Conservation (phyloP, 1,139 yeast genomes). For the Wickerhamomyces sp. region DNA sequence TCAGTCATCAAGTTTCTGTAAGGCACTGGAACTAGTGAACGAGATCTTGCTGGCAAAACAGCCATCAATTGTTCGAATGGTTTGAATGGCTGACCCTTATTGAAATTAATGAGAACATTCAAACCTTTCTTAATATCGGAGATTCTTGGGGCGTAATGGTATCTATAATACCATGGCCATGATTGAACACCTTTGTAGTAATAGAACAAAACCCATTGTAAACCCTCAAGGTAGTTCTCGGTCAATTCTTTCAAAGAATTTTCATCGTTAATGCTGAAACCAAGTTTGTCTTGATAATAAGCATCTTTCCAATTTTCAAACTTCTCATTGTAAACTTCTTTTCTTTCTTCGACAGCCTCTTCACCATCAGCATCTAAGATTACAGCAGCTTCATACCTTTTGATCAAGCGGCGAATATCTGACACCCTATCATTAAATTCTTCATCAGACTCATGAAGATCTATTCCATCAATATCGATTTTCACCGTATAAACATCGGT, state of each 20-base stretch:
- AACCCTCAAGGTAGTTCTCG: constrained; percentile 86
- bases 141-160: constrained; percentile 90
- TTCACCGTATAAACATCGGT: constrained; percentile 50
- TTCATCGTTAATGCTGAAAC: constrained; percentile 54
- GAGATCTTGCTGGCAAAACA: constrained; percentile 91
- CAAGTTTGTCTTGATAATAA: constrained; percentile 76
- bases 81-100: constrained; percentile 71
- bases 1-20: constrained; percentile 89
- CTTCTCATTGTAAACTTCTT: constrained; percentile 63
- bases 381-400: constrained; percentile 70
- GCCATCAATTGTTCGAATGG: constrained; percentile 99
- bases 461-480: constrained; percentile 72
- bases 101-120: constrained; percentile 55
- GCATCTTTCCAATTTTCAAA: constrained; percentile 78
- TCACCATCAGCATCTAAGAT: constrained; percentile 57
- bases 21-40: constrained; percentile 68
- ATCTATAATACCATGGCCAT: constrained; percentile 90
- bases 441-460: constrained; percentile 58
- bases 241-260: constrained; percentile 58
- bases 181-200: constrained; percentile 88
- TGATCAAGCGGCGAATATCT: constrained; percentile 39
- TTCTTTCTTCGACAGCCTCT: constrained; percentile 57
- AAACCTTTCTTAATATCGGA: constrained; percentile 78
- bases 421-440: constrained; percentile 49
- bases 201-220: constrained; percentile 92